phyloP scores from a whole-genome alignment of 1,139 yeast genomes.

The Suhomyces atakaporum region DNA sequence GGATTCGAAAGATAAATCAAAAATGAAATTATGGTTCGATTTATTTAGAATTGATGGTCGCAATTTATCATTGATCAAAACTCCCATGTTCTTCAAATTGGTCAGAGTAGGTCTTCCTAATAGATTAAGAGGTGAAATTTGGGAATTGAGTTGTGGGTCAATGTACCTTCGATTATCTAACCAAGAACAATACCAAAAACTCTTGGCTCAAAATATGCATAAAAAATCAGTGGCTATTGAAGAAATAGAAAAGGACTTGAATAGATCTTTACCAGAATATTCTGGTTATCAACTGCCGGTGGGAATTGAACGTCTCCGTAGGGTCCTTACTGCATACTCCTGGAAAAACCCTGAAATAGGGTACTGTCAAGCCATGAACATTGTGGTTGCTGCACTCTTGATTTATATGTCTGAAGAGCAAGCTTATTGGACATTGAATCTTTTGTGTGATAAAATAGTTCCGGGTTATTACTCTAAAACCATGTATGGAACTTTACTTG shows the following conservation, averaged over 20 bases:
- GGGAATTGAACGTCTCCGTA: constrained; percentile 80
- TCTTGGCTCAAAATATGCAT: constrained; percentile 62
- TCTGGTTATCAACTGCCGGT: constrained; percentile 87
- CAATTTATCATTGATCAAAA: constrained; percentile 72
- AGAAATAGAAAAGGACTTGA: constrained; percentile 94
- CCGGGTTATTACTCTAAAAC: constrained; percentile 98
- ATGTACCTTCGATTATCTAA: constrained; percentile 71
- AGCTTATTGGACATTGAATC: constrained; percentile 89
- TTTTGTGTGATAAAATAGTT: constrained; percentile 79
- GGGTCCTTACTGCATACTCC: constrained; percentile 90
- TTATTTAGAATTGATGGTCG: constrained; percentile 82
- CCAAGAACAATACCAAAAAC: constrained; percentile 56
- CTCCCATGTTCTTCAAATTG: constrained; percentile 77
- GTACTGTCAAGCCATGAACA: constrained; percentile 98
- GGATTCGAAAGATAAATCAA: constrained; percentile 76
- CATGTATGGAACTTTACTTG: constrained; percentile 95
- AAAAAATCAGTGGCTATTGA: constrained; percentile 82
- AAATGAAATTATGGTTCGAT: constrained; percentile 92
- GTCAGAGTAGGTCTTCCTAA: constrained; percentile 92
- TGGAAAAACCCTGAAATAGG: constrained; percentile 98
- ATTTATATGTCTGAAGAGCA: constrained; percentile 97
- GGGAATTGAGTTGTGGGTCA: constrained; percentile 93
- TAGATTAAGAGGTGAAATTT: constrained; percentile 87
- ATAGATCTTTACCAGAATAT: constrained; percentile 92
- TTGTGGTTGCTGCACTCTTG: constrained; percentile 89